phyloP scores from a whole-genome alignment of 768 basidiomycete genomes.

The Lactarius hengduanensis region DNA sequence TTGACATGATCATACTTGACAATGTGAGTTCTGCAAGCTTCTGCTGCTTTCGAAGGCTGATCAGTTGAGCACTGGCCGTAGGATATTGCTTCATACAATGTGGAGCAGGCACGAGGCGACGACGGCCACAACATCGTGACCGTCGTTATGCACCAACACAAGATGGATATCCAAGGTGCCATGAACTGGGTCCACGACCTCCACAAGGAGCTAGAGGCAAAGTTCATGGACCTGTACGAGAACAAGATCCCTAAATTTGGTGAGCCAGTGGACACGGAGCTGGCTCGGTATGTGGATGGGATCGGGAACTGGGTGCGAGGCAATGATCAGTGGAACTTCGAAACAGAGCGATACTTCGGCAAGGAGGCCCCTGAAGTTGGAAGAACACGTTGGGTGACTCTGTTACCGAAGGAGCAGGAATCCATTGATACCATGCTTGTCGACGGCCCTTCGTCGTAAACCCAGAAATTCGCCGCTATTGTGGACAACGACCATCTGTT shows the following conservation, averaged over 20 bases:
- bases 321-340: constrained; percentile 42
- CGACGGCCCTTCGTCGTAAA: not conserved
- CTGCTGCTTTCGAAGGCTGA: not conserved
- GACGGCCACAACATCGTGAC: constrained; percentile 42
- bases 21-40: not conserved
- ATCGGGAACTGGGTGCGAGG: constrained; percentile 44
- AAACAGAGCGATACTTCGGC: constrained; percentile 28
- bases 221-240: constrained; percentile 34
- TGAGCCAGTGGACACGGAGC: constrained; percentile 36
- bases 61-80: constrained; percentile 1
- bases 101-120: constrained; percentile 37
- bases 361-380: not conserved
- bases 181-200: constrained; percentile 35
- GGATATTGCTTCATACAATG: constrained; percentile 35
- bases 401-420: not conserved
- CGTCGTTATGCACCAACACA: constrained; percentile 42
- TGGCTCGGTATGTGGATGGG: constrained; percentile 40
- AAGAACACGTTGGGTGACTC: not conserved
- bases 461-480: no score
- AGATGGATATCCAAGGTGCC: constrained; percentile 35
- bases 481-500: no score
- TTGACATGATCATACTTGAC: constrained; percentile 4
- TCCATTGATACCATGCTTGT: not conserved
- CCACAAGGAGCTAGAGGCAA: constrained; percentile 33
- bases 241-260: constrained; percentile 38